Base-by-base conservation (phyloP, 345 rosid species). In the Melaleuca alternifolia region DNA sequence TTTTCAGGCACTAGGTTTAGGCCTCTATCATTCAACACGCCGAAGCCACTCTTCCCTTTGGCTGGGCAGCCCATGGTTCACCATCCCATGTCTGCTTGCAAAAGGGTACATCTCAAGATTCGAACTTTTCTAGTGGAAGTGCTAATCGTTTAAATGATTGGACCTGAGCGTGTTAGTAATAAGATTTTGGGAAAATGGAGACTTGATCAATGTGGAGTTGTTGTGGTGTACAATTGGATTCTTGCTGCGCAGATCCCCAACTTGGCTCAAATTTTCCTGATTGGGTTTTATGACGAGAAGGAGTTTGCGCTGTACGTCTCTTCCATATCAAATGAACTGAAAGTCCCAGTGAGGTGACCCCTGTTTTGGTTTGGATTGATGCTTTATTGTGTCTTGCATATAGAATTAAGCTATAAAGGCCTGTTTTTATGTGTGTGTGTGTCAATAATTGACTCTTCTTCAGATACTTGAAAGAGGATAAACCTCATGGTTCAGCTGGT, bases 51-150 rank as follows among this genome's bases (percentile, higher is more conserved):
- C 75, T 93, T 96, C 84, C 98, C 98, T 30, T 90, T 96, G 86
- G 98, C 97, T 59, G 98, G 98, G 5, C 98, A 96, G 85, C 97
- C 98, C 3, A 95, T 96, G 98, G 93, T 95, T 88, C 97, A 93
- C 71, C 98, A 96, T 92, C 98, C 94, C 50, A 95, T 96, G n/a
- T 93, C 94, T 91, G 95, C 98, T 88, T 96, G 99, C 87, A 95
- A 91, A 92, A 90, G 93, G 97, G 99, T 94, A 85, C 54, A 84
- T 37, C 76, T 33, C 44, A 51, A 44, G 83, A 20, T 86, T 88
- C 57, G 26, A 26, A n/a, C 56, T 87, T 24, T 83, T 50, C 50
- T 5, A 71, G 79, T 16, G 37, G 76, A 53, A 62, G 54, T 82
- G 56, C 37, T 52, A 52, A 28, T 52, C 48, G 54, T 71, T 48